Evolutionary conservation across 768 basidiomycete species (phyloP).

Genomic region (Russula dissimulans): DNA sequence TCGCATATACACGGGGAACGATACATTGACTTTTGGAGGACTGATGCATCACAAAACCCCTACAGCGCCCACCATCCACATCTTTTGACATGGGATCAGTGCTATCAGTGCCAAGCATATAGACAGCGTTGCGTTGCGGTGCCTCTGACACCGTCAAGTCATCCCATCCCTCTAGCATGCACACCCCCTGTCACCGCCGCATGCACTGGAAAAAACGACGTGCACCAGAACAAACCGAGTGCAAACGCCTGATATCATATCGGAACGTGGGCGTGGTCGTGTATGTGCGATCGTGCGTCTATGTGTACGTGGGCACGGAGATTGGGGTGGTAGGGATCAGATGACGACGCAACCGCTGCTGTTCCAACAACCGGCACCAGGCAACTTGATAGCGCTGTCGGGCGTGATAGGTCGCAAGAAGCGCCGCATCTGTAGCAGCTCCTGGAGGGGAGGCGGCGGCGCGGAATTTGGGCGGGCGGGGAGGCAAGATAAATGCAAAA

Average conservation of each 20-base stretch:
- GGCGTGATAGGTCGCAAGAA: neutral
- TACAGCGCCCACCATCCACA: neutral
- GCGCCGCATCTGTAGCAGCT: constrained; percentile 4
- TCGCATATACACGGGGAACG: neutral
- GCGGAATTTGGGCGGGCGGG: too few species aligned
- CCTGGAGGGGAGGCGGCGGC: neutral
- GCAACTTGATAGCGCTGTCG: neutral
- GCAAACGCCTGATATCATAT: neutral
- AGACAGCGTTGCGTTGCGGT: neutral
- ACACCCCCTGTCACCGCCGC: neutral
- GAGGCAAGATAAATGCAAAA: neutral
- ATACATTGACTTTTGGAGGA: too few species aligned
- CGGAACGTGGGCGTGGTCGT: neutral
- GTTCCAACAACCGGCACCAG: constrained; percentile 14
- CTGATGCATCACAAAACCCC: neutral
- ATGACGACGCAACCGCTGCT: neutral
- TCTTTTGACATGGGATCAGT: neutral
- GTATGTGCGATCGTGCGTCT: neutral
- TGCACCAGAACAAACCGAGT: neutral
- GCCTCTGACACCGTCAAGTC: too few species aligned
- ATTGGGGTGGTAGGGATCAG: neutral
- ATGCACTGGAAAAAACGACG: neutral
- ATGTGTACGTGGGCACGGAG: neutral
- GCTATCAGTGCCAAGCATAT: neutral
- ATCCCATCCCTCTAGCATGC: neutral